Base-by-base conservation (phyloP, 2,329 filamentous ascomycete species). In the Phialophora chinensis region DNA sequence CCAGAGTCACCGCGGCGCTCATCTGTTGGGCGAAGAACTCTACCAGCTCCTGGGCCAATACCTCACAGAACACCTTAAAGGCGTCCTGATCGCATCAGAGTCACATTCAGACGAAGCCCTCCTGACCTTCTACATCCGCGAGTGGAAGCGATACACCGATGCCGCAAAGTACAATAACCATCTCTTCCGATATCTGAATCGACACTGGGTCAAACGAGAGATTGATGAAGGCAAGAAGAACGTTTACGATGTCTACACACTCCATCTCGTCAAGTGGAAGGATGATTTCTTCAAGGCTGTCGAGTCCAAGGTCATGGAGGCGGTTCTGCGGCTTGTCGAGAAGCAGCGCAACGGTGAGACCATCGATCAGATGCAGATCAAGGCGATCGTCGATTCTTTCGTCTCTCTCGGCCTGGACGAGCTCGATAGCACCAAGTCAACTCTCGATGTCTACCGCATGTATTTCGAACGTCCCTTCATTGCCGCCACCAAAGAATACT, bases 161-260 rank as follows among this genome's bases (percentile, higher is more conserved):
- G 94, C 95, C 0, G 95, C 93, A 66, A 96, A 96, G 79, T 99
- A 96, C 81, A 95, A 97, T 77, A 96, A 99, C 79, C 94, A 99
- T 77, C 83, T 99, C 7, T 99, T 99, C 83, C 85, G 90, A 62
- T 99, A 99, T 76, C 87, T 99, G 29, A 99, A 99, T 76, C 88
- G 95, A 33, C 95, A 99, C 80, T 99, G 96, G 95, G 95, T 99
- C 1, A 99, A 97, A 85, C 87, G 95, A 33, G 95, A 99, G 81
- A 97, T 99, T 81, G 95, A 99, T 70, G 95, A 99, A 79, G 95
- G 95, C 38, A 98, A 99, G 82, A 97, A 98, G 83, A 91, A 94
- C 74, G 91, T 98, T 7, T 98, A 96, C 78, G 95, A 99, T 78
- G 95, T 99, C 56, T 99, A 99, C 79, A 99, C 95, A 0, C 82